These are phyloP conservation scores for Ceratocystiopsis minuta DNA, from an alignment of 2,329 filamentous ascomycete genomes.

Conservation along the genomic window DNA sequence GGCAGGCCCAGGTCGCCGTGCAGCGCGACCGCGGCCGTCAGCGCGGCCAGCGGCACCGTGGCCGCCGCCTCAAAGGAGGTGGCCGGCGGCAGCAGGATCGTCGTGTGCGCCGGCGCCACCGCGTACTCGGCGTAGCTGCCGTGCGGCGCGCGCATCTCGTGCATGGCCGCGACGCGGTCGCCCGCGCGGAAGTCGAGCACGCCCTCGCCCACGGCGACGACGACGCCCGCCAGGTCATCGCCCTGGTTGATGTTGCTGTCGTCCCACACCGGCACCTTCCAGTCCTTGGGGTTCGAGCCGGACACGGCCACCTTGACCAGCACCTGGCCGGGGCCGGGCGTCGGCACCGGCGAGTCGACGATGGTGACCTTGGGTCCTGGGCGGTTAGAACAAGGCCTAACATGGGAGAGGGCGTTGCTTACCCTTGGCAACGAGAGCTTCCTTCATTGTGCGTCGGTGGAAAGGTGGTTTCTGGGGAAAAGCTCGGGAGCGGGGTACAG, in stretches of 20 bases:
- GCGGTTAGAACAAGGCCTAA: neutral
- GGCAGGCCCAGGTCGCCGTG: constrained; percentile 20
- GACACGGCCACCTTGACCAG: constrained; percentile 13
- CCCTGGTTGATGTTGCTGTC: constrained; percentile 21
- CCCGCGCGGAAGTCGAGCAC: constrained; percentile 40
- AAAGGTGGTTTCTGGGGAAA: too few species aligned
- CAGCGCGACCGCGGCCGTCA: constrained; percentile 24
- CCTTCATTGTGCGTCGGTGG: constrained; percentile 1
- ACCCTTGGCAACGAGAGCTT: constrained; percentile 1
- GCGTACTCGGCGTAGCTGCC: constrained; percentile 26
- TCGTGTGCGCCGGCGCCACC: constrained; percentile 20
- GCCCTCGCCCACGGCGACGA: constrained; percentile 35
- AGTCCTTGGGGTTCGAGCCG: constrained; percentile 30
- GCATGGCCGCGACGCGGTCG: constrained; percentile 38
- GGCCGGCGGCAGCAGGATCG: constrained; percentile 21
- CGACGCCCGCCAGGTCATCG: constrained; percentile 36
- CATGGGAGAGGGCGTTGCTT: neutral
- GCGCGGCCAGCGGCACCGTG: constrained; percentile 24
- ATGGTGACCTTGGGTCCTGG: constrained; percentile 18
- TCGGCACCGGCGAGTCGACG: constrained; percentile 21
- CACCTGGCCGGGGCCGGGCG: constrained; percentile 14
- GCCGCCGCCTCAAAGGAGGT: constrained; percentile 22
- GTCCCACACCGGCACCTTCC: constrained; percentile 16
- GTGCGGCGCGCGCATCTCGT: constrained; percentile 18
- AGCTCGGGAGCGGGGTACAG: too few species aligned